Evolutionary conservation across 768 basidiomycete species (phyloP).

Genomic region (Crassisporium funariophilum): DNA sequence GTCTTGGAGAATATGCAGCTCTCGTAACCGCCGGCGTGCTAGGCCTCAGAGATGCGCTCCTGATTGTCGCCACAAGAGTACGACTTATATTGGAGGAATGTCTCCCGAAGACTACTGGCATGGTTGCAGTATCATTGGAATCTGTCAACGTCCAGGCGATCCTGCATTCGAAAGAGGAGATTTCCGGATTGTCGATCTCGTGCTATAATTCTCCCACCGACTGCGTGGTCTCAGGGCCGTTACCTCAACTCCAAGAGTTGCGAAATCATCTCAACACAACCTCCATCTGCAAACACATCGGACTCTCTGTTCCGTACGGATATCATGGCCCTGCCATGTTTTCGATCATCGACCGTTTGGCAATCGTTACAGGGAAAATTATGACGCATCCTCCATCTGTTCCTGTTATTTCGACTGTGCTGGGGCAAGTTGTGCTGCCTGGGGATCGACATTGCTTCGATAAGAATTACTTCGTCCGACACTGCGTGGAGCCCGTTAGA

Average conservation of each 20-base stretch:
- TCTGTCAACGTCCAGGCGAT: constrained; percentile 34
- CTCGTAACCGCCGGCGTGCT: constrained; percentile 65
- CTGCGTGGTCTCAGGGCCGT: constrained; percentile 61
- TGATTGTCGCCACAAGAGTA: constrained; percentile 58
- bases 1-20: constrained; percentile 77
- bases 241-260: constrained; percentile 43
- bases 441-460: constrained; percentile 53
- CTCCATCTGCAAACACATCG: constrained; percentile 38
- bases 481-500: constrained; percentile 59
- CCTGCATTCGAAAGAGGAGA: constrained; percentile 34
- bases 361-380: constrained; percentile 36
- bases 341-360: constrained; percentile 54
- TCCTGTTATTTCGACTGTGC: constrained; percentile 64
- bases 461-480: constrained; percentile 55
- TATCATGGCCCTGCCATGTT: constrained; percentile 71
- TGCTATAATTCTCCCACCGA: constrained; percentile 65
- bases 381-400: constrained; percentile 50
- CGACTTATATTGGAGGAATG: constrained; percentile 58
- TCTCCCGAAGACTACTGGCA: constrained; percentile 46
- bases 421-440: constrained; percentile 51
- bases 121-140: constrained; percentile 57
- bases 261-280: constrained; percentile 39
- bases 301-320: constrained; percentile 59
- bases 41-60: constrained; percentile 55
- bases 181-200: constrained; percentile 47